These are phyloP conservation scores for Astrothelium subdiscretum DNA, from an alignment of 495 filamentous ascomycete species.

Conservation along the genomic window DNA sequence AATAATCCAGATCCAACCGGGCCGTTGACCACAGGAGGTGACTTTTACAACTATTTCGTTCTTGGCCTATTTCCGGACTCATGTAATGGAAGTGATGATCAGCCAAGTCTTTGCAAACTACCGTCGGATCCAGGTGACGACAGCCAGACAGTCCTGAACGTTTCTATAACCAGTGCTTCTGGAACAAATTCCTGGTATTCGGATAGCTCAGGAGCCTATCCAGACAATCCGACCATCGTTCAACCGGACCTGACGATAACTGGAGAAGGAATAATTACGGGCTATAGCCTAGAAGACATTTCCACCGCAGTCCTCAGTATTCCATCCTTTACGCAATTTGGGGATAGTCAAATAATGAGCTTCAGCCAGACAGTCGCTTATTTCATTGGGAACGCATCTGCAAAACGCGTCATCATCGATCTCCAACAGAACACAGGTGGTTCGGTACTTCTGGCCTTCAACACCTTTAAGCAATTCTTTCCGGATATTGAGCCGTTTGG, in stretches of 20 bases:
- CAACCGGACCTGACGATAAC: not conserved
- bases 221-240: not conserved
- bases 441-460: conserved; percentile 28
- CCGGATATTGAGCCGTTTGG: conserved; percentile 35
- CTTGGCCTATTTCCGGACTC: conserved; percentile 22
- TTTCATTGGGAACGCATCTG: conserved; percentile 32
- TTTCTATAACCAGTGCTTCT: too few relatives aligned
- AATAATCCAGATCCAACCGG: conserved; percentile 27
- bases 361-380: conserved; percentile 31
- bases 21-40: conserved; percentile 36
- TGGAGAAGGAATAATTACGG: not conserved
- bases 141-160: too few relatives aligned
- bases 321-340: not conserved
- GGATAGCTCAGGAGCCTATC: not conserved
- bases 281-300: not conserved
- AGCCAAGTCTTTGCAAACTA: not conserved
- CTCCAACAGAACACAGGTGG: conserved; percentile 45
- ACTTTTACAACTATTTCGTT: conserved; percentile 41
- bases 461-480: conserved; percentile 43
- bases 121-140: not conserved
- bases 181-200: not conserved
- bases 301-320: not conserved
- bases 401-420: conserved; percentile 40
- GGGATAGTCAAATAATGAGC: conserved; percentile 12
- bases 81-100: not conserved